Conservation (phyloP, 305 asterid species). For the Solanum hybrid region DNA sequence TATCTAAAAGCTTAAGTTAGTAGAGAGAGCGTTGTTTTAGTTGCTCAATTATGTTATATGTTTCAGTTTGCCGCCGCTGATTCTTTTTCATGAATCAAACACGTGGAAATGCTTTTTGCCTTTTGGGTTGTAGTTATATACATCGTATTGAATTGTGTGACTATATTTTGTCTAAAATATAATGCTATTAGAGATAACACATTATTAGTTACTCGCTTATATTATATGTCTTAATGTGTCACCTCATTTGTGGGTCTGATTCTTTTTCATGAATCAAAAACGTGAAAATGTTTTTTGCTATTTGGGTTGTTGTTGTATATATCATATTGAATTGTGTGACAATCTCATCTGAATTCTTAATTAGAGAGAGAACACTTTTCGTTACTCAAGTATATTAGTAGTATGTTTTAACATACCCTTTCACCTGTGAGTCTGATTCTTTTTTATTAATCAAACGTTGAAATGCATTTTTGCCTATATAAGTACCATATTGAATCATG, state of each 20-base stretch:
- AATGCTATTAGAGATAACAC: neutral
- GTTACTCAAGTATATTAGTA: neutral
- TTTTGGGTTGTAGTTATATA: neutral
- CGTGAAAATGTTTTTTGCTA: no score
- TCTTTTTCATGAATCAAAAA: neutral
- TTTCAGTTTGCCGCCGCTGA: neutral
- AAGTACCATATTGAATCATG: neutral
- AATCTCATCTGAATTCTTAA: neutral
- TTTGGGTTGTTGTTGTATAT: neutral
- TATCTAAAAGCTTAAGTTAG: no score
- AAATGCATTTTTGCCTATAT: neutral
- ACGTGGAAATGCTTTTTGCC: neutral
- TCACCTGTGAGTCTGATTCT: neutral
- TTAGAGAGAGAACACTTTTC: neutral
- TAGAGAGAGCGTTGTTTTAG: accelerated
- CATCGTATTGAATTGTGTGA: neutral
- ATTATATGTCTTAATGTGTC: neutral
- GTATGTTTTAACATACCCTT: neutral
- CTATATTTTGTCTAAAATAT: neutral
- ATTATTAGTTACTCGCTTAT: neutral
- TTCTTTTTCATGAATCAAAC: neutral
- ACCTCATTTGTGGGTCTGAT: neutral
- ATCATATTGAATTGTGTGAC: neutral
- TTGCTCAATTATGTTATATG: neutral
- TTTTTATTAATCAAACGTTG: neutral